These are phyloP conservation scores for Trametes cingulata DNA, from an alignment of 768 basidiomycete species.

Conservation along the genomic window DNA sequence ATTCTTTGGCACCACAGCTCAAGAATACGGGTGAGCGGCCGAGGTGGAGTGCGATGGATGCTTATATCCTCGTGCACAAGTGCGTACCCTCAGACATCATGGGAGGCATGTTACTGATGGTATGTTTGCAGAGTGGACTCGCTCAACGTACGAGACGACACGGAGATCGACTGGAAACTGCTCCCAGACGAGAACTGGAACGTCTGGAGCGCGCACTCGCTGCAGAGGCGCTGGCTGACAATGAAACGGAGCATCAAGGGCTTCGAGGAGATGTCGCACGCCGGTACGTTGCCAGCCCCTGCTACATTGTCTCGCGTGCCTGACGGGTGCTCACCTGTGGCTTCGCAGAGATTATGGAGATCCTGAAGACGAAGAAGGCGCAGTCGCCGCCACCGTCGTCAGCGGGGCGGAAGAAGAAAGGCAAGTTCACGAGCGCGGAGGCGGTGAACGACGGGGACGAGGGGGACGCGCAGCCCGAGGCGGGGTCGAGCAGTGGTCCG, in stretches of 20 bases:
- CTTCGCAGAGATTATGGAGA: constrained; percentile 74
- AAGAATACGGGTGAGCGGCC: constrained; percentile 72
- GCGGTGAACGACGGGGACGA: constrained; percentile 36
- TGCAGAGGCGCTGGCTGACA: constrained; percentile 79
- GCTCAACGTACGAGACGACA: constrained; percentile 73
- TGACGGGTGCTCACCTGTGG: too few species aligned
- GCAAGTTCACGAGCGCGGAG: constrained; percentile 34
- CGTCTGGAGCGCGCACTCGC: constrained; percentile 76
- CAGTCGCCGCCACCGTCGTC: constrained; percentile 45
- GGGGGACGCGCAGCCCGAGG: constrained; percentile 18
- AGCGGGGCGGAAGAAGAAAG: constrained; percentile 27
- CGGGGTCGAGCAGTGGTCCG: constrained; percentile 16
- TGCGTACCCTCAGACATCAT: constrained; percentile 35
- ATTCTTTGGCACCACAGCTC: constrained; percentile 67
- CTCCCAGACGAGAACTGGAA: constrained; percentile 78
- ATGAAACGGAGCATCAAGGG: constrained; percentile 79
- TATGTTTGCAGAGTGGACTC: constrained; percentile 60
- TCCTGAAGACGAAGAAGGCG: constrained; percentile 72
- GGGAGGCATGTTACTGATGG: not conserved
- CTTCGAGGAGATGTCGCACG: constrained; percentile 77
- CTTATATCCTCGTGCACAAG: constrained; percentile 83
- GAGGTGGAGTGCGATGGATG: constrained; percentile 76
- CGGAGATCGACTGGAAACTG: constrained; percentile 83
- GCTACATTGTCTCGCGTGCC: not conserved
- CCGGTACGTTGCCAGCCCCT: constrained; percentile 56